Base-by-base conservation (phyloP, 2,329 filamentous ascomycete species). In the Tolypocladium cylindrosporum region DNA sequence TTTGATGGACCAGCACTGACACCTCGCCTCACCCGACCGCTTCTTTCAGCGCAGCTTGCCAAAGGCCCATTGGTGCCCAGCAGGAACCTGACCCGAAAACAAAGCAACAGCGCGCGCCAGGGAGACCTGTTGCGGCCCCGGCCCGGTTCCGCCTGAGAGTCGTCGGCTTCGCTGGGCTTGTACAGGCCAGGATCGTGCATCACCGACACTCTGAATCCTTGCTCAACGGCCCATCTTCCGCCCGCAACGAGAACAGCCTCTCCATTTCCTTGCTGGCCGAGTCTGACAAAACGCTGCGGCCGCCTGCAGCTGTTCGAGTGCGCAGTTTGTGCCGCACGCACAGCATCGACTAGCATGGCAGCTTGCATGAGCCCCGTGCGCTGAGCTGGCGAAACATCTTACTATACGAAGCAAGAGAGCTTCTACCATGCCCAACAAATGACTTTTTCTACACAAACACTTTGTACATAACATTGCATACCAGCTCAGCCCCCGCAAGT, bases 301-400 rank as follows among this genome's bases (percentile, higher is more conserved):
- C 36, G 51, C 41, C 54, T 55, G 54, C 54, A 40, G 21, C 42
- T 40, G 5, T 31, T 6, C 34, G n/a, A 36, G n/a, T n/a, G 24
- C n/a, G 13, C 19, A n/a, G 37, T 40, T 24, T 45, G 39, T 55
- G 42, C 10, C 54, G 54, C 54, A 43, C 54, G 54, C 54, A 43
- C 54, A 43, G 40, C 54, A 45, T 55, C 34, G n/a, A 36, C 54
- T 48, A 40, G 54, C 42, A 58, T 42, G 57, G 16, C 31, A 36
- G 54, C 57, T 54, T 56, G 56, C 61, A 53, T 59, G 58, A 27
- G 58, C 61, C 55, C 62, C 60, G 57, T 62, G 59, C 41, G 52
- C 45, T 58, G 59, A 59, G n/a, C 31, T 50, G 48, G 27, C 31
- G 48, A 51, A 36, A 51, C 48, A 51, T n/a, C 19, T 36, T 9